Conservation (phyloP, 169 alveolate species). For the Eimeria tenella region DNA sequence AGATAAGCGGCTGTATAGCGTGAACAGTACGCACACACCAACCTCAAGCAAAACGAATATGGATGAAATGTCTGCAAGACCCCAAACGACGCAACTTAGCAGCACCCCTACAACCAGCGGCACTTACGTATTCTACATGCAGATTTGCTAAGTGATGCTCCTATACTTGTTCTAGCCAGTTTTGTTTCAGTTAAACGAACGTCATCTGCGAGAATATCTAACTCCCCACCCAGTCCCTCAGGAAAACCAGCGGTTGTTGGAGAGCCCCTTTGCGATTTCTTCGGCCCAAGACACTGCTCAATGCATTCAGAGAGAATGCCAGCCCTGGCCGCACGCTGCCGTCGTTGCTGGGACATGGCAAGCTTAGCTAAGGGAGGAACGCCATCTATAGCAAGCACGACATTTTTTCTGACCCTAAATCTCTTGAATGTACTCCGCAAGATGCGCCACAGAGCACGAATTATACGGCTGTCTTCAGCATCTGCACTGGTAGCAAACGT, state of each 20-base stretch:
- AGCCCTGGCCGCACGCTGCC: constrained; percentile 63
- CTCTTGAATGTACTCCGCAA: constrained; percentile 76
- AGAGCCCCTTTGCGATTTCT: too few relatives aligned
- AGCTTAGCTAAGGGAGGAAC: constrained; percentile 85
- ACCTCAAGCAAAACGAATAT: not conserved
- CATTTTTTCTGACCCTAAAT: constrained; percentile 78
- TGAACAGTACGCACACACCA: not conserved
- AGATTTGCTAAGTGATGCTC: not conserved
- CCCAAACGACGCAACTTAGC: too few relatives aligned
- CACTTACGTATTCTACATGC: not conserved
- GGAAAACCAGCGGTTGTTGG: too few relatives aligned
- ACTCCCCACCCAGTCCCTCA: too few relatives aligned
- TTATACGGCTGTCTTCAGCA: not conserved
- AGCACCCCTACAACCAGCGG: too few relatives aligned
- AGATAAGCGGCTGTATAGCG: constrained; percentile 64
- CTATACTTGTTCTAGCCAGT: not conserved
- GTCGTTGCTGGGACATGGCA: constrained; percentile 76
- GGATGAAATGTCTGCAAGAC: not conserved
- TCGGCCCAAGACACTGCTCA: not conserved
- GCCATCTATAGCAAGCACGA: constrained; percentile 84
- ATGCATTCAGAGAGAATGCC: constrained; percentile 1
- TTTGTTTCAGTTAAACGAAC: too few relatives aligned
- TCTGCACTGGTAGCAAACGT: not conserved
- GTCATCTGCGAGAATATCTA: too few relatives aligned
- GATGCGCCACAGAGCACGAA: constrained; percentile 79